Conservation (phyloP, 352 stramenopile species). For the Pythium aristosporum region DNA sequence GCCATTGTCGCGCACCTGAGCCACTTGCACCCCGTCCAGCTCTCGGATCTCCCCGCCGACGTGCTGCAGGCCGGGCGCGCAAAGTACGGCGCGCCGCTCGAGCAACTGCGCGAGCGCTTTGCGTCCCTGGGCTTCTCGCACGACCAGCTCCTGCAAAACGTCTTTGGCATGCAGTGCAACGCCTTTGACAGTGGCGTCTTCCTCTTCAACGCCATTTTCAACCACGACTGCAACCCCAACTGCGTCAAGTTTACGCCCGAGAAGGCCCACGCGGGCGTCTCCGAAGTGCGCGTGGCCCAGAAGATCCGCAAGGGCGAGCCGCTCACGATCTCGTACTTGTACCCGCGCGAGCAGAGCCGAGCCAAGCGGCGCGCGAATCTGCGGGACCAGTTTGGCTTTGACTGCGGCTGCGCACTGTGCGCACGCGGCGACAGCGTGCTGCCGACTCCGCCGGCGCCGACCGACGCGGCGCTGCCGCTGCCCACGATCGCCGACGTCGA, state of each 20-base stretch:
- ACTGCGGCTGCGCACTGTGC: constrained; percentile 69
- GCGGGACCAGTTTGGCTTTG: constrained; percentile 92
- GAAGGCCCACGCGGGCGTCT: constrained; percentile 54
- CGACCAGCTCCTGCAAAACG: constrained; percentile 83
- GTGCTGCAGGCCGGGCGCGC: constrained; percentile 47
- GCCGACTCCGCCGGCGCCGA: constrained; percentile 28
- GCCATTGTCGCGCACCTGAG: constrained; percentile 77
- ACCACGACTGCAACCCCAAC: constrained; percentile 94
- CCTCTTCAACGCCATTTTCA: constrained; percentile 93
- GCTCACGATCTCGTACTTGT: constrained; percentile 93
- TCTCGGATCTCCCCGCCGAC: constrained; percentile 61
- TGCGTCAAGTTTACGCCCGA: constrained; percentile 92
- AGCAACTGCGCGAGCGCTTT: constrained; percentile 53
- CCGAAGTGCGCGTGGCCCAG: constrained; percentile 90
- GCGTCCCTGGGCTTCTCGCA: constrained; percentile 42
- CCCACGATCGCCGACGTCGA: constrained; percentile 59
- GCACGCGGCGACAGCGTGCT: constrained; percentile 68
- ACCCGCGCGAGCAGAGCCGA: constrained; percentile 88
- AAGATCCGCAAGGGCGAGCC: constrained; percentile 83
- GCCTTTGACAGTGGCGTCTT: constrained; percentile 93
- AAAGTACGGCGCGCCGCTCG: constrained; percentile 62
- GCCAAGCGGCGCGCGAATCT: constrained; percentile 77
- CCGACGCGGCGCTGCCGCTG: constrained; percentile 20
- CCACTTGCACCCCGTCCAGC: constrained; percentile 83
- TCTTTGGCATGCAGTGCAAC: constrained; percentile 94